Evolutionary conservation across 2,329 filamentous ascomycete species (phyloP), one percentile per base, ranked within the genome.

Genomic region (Byssoonygena ceratinophila): DNA sequence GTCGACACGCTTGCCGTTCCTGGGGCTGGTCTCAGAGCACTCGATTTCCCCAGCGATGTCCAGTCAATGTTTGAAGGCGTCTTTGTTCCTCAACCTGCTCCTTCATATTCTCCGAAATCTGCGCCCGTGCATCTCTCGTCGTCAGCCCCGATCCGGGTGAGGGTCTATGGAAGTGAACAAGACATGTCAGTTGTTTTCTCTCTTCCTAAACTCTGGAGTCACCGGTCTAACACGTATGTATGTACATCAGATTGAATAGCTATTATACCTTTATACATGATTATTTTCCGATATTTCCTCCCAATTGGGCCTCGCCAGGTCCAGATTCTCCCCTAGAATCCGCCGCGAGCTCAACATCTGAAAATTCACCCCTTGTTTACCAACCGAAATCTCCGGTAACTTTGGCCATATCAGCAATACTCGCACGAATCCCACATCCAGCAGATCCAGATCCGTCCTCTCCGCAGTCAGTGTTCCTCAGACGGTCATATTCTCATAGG

Each of bases 201-300:
- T 11, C 27, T 11, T 44, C 2, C 12, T 11, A 16, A 41, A n/a
- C 20, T 8, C 34, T 34, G n/a, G 16, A 22, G 23, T 36, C 14
- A 36, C 25, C 25, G 25, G 5, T n/a, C 53, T 58, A 59, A 62
- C 52, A 63, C 52, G 1, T 43, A 12, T 3, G 12, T n/a, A n/a
- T n/a, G n/a, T n/a, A 29, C 27, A 29, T 31, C 47, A 74, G 71
- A 58, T 60, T 73, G 46, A 71, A 71, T 55, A 71, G 68, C 32
- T 73, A 74, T 51, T 74, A 74, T 53, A 67, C 69, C 41, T 74
- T 71, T 52, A 68, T 73, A 50, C 71, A 74, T 58, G 52, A 60
- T n/a, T 74, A 71, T 57, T 71, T 72, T 40, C 71, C 71, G 4
- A 68, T 74, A 34, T 61, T 74, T 25, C 70, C 71, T 5, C 69